Evolutionary conservation across 2,329 filamentous ascomycete genomes (phyloP).

Genomic region (Ophiostoma tasmaniense): DNA sequence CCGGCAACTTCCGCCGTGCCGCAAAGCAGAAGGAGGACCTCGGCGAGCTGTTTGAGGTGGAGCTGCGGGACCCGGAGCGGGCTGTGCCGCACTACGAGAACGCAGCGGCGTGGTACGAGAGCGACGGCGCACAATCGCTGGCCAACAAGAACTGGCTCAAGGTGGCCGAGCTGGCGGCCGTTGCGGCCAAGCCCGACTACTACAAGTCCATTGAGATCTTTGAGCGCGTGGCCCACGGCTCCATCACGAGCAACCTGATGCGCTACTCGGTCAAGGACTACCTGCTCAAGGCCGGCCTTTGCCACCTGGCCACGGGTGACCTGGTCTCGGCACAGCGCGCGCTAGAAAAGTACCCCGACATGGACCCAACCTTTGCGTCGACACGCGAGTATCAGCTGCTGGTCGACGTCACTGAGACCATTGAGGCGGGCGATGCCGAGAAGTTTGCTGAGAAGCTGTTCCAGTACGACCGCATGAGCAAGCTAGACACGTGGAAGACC

Average conservation of each 20-base stretch:
- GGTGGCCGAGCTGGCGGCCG: slow-evolving; percentile 75
- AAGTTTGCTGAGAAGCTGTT: slow-evolving; percentile 78
- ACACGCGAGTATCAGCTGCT: slow-evolving; percentile 78
- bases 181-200: slow-evolving; percentile 63
- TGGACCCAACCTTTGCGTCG: slow-evolving; percentile 66
- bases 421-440: slow-evolving; percentile 73
- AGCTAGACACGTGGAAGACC: slow-evolving; percentile 96
- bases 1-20: slow-evolving; percentile 84
- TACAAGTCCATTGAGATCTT: slow-evolving; percentile 72
- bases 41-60: slow-evolving; percentile 76
- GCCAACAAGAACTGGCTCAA: slow-evolving; percentile 93
- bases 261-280: slow-evolving; percentile 93
- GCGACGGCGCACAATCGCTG: slow-evolving; percentile 75
- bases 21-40: slow-evolving; percentile 85
- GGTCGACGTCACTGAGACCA: slow-evolving; percentile 62
- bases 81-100: slow-evolving; percentile 78
- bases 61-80: slow-evolving; percentile 66
- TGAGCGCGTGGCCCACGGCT: slow-evolving; percentile 71
- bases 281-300: slow-evolving; percentile 87
- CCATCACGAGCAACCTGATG: slow-evolving; percentile 85
- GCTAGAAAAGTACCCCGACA: slow-evolving; percentile 71
- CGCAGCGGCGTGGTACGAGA: slow-evolving; percentile 82
- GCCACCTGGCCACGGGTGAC: slow-evolving; percentile 68
- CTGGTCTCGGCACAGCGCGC: slow-evolving; percentile 70
- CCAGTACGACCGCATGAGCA: slow-evolving; percentile 85